Evolutionary conservation across 768 basidiomycete species (phyloP), one percentile per base, ranked within the genome.

Genomic region (Crucibulum laeve): DNA sequence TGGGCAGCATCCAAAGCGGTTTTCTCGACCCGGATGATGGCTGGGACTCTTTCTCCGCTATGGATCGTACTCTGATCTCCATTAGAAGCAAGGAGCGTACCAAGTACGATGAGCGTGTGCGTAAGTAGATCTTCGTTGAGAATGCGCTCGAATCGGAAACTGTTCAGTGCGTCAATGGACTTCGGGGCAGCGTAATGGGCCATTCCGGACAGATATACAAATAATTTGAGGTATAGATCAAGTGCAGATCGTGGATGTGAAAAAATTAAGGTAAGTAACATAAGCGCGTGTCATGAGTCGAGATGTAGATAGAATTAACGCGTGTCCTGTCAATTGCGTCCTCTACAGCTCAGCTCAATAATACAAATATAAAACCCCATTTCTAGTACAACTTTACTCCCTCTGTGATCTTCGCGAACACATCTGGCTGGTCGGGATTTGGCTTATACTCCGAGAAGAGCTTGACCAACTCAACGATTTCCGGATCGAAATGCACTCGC

Each of bases 11-110:
- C 64, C 44, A 93, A 69, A 2, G 85, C 74, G 0, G 84, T 84
- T 57, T 83, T 90, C 59, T 91, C 87, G 28, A 94, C 66, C 26
- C 83, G 77, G n/a, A 93, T 55, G 48, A 94, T 82, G 3, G 86
- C 80, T 24, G 69, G 68, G 2, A 70, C 60, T 1, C 45, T 46
- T 4, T 47, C 52, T 25, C 42, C 14, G 28, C 54, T 26, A 33
- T 49, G 51, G 14, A 49, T 47, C 43, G 40, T 35, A n/a, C n/a
- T n/a, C n/a, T n/a, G n/a, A 21, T 46, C 38, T 17, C 49, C 23
- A 4, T 57, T 44, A 0, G 59, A 45, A n/a, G 50, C 42, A 19
- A 68, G 77, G 10, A 88, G 68, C 1, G 69, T 77, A 3, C 93
- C 91, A 2, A 94, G 76, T 5, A 92, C 65, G 33, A 74, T 79